These are phyloP conservation scores for Ascoidea tarda DNA, from an alignment of 805 yeast species.

Conservation along the genomic window DNA sequence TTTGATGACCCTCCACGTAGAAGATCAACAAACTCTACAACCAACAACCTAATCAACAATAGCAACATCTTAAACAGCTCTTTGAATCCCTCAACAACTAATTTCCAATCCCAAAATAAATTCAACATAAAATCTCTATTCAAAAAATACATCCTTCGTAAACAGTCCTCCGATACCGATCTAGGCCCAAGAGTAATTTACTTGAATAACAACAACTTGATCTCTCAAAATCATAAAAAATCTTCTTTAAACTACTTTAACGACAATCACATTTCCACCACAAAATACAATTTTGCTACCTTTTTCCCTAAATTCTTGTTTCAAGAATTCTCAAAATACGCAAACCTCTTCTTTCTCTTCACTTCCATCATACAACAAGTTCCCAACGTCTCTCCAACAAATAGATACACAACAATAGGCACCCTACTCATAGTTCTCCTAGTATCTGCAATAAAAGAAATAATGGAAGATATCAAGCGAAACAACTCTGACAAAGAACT, in stretches of 20 bases:
- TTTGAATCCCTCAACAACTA: neutral
- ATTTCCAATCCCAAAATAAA: conserved; percentile 12
- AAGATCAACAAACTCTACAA: conserved; percentile 4
- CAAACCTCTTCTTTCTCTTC: conserved; percentile 84
- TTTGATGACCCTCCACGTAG: conserved; percentile 5
- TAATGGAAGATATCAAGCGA: conserved; percentile 83
- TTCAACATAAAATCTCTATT: conserved; percentile 25
- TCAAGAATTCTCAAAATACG: conserved; percentile 95
- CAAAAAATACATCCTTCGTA: conserved; percentile 20
- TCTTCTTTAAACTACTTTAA: conserved; percentile 33
- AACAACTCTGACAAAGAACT: conserved; percentile 78
- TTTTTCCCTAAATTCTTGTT: conserved; percentile 88
- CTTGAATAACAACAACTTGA: conserved; percentile 47
- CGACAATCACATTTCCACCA: conserved; percentile 85
- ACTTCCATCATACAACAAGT: conserved; percentile 94
- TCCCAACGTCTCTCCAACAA: conserved; percentile 92
- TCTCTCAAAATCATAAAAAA: conserved; percentile 17
- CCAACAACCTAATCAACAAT: conserved; percentile 7
- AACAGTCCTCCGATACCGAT: conserved; percentile 8
- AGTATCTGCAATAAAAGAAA: conserved; percentile 88
- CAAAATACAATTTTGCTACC: conserved; percentile 88
- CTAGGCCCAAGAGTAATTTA: conserved; percentile 52
- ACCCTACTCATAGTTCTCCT: conserved; percentile 73
- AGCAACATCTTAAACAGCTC: neutral
- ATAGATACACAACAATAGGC: conserved; percentile 88